Base-by-base conservation (phyloP, 2,329 filamentous ascomycete species). In the Ophiocordyceps unilateralis region DNA sequence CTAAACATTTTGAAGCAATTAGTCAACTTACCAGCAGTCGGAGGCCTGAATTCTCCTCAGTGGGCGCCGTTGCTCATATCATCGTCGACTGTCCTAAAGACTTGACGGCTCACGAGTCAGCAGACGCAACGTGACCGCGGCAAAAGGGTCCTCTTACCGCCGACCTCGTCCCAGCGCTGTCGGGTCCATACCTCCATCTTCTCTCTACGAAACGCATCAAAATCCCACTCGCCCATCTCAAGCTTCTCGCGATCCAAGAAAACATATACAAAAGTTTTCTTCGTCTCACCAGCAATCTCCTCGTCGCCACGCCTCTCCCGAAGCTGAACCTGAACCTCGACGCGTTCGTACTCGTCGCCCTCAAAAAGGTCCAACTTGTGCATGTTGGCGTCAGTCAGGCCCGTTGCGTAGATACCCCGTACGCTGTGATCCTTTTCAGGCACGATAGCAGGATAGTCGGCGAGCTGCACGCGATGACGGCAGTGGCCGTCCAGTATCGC, bases 181-280 rank as follows among this genome's bases (percentile, higher is more conserved):
- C 70, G 59, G 5, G 70, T 69, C 73, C 72, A 78, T 4, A 54
- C 45, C 44, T 57, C 57, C 63, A 77, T 63, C 65, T 87, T 93
- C 47, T 91, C 79, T 52, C 69, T 68, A 47, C 81, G 76, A 57
- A 95, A 96, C 48, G 83, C 76, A 40, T 80, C 77, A 63, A 87
- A 91, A 58, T 93, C 84, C 89, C 89, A 96, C 58, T 94, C 87
- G 20, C 65, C 61, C 26, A 73, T 66, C 58, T 93, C 85, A 17
- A 96, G 62, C 0, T 54, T 32, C 0, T 59, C 49, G 15, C 63
- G 58, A 1, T 64, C 48, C 39, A 67, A 64, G 60, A 72, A 87
- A 5, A 87, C 69, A 56, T 88, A 88, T 12, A 76, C 76, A 42
- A 72, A 65, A 3, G 78, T 71, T 46, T 67, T 60, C 41, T 71